Evolutionary conservation across 768 basidiomycete genomes (phyloP).

Genomic region (Lactifluus hygrophoroides): DNA sequence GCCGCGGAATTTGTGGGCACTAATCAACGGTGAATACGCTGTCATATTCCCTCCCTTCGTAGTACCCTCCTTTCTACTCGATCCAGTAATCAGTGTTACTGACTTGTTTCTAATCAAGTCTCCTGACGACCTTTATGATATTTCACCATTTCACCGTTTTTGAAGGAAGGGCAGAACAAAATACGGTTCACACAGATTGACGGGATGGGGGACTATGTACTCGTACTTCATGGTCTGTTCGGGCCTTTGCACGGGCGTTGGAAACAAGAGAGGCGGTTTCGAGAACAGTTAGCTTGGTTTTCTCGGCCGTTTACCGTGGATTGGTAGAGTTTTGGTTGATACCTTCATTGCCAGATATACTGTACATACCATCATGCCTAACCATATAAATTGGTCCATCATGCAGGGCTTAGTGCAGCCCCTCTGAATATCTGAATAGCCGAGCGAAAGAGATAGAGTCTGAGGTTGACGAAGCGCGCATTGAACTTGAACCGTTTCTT

Average conservation of each 20-base stretch:
- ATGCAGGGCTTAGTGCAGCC: too few relatives aligned
- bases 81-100: not conserved
- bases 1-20: not conserved
- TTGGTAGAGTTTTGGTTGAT: too few relatives aligned
- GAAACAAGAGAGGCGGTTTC: not conserved
- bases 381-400: too few relatives aligned
- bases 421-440: too few relatives aligned
- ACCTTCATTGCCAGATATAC: too few relatives aligned
- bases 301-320: not conserved
- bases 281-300: not conserved
- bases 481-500: too few relatives aligned
- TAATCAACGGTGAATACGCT: not conserved
- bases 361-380: too few relatives aligned
- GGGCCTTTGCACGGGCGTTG: not conserved
- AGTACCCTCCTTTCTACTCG: not conserved
- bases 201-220: not conserved
- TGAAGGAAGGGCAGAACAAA: slow-evolving; percentile 5
- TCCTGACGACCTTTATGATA: slow-evolving; percentile 5
- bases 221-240: slow-evolving; percentile 13
- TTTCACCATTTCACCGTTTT: slow-evolving; percentile 8
- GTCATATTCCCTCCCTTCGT: slow-evolving; percentile 1
- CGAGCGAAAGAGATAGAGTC: too few relatives aligned
- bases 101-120: not conserved
- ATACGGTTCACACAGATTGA: slow-evolving; percentile 3
- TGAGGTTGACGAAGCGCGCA: too few relatives aligned